Percentiles rank a stretch among this genome's conserved stretches.
phyloP scores from a whole-genome alignment of 768 basidiomycete species.

The Calocybe cyanea region DNA sequence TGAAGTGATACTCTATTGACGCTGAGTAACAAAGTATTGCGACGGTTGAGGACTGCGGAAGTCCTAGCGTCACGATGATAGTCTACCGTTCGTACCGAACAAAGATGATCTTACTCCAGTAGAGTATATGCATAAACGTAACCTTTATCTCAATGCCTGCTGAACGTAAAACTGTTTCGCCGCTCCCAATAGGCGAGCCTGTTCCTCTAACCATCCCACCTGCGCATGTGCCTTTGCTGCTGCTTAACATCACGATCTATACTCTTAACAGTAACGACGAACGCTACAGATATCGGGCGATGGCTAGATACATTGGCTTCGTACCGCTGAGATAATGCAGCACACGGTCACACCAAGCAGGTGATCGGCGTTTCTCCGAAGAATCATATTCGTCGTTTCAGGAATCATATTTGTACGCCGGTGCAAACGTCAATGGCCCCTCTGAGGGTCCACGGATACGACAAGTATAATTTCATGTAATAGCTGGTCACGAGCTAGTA shows the following conservation, averaged over 20 bases:
- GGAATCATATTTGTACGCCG: slow-evolving; percentile 95
- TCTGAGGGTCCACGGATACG: slow-evolving; percentile 82
- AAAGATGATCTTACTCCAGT: too few relatives aligned
- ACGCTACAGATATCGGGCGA: slow-evolving; percentile 80
- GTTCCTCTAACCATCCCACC: slow-evolving; percentile 52
- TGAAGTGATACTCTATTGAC: too few relatives aligned
- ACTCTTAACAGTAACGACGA: slow-evolving; percentile 70
- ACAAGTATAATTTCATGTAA: slow-evolving; percentile 85
- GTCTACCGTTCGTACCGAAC: too few relatives aligned
- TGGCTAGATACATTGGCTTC: slow-evolving; percentile 91
- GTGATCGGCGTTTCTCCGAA: slow-evolving; percentile 83
- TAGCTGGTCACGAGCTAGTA: slow-evolving; percentile 83
- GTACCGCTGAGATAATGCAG: too few relatives aligned
- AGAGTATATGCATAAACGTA: too few relatives aligned
- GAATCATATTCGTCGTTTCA: slow-evolving; percentile 77
- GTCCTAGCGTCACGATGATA: too few relatives aligned
- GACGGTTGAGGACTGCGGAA: too few relatives aligned
- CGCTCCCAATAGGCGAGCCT: slow-evolving; percentile 34
- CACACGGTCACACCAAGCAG: slow-evolving; percentile 97
- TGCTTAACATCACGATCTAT: slow-evolving; percentile 58
- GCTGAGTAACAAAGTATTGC: too few relatives aligned
- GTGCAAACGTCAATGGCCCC: slow-evolving; percentile 76
- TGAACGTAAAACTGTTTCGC: slow-evolving; percentile 40
- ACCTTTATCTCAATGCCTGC: slow-evolving; percentile 24
- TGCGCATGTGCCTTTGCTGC: slow-evolving; percentile 52